These are phyloP conservation scores for Chaetomium fimeti DNA, from an alignment of 495 filamentous ascomycete genomes.

Conservation along the genomic window DNA sequence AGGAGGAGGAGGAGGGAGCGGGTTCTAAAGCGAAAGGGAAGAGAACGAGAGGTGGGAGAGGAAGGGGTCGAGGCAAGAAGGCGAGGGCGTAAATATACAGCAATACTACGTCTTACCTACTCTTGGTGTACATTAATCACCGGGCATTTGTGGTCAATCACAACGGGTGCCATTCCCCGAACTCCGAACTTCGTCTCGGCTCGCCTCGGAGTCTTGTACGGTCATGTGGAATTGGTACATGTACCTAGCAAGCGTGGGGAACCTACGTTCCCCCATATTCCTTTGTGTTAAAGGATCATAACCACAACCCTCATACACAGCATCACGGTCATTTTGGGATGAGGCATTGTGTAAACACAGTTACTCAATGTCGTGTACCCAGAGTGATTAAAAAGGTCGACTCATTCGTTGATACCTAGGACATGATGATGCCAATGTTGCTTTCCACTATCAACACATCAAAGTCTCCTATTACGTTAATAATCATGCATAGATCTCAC, in stretches of 20 bases:
- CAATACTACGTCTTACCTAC: not conserved
- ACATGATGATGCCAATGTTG: too few relatives aligned
- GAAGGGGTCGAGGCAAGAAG: constrained; percentile 37
- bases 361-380: not conserved
- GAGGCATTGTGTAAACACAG: not conserved
- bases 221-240: not conserved
- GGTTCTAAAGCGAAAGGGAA: constrained; percentile 28
- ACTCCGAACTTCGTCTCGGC: not conserved
- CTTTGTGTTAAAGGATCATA: not conserved
- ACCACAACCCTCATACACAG: not conserved
- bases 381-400: too few relatives aligned
- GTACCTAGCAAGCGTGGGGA: not conserved
- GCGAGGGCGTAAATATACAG: constrained; percentile 26
- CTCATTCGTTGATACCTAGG: too few relatives aligned
- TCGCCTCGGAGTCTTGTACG: not conserved
- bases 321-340: not conserved
- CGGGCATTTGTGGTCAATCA: not conserved
- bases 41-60: constrained; percentile 26
- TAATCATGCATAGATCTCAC: too few relatives aligned
- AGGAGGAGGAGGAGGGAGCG: constrained; percentile 25
- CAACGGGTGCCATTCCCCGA: not conserved
- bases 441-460: too few relatives aligned
- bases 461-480: too few relatives aligned
- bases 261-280: not conserved
- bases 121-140: not conserved